Evolutionary conservation across 495 filamentous ascomycete species (phyloP).

Genomic region (Aspergillus carlsbadensis): DNA sequence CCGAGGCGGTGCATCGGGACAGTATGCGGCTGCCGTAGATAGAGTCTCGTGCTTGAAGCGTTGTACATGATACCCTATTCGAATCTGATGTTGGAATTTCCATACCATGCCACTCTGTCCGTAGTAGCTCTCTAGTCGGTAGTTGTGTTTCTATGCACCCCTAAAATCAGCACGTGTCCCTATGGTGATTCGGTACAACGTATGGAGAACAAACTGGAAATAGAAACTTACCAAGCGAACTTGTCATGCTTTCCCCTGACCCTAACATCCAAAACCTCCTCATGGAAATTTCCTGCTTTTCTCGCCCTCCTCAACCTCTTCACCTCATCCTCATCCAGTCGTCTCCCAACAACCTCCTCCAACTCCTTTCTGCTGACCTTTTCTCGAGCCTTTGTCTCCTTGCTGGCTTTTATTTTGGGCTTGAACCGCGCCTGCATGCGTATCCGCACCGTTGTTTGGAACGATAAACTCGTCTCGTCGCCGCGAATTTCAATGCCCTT

Average conservation of each 20-base stretch:
- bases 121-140: not conserved
- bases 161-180: not conserved
- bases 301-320: conserved; percentile 77
- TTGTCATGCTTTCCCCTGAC: conserved; percentile 98
- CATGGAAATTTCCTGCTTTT: conserved; percentile 84
- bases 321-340: conserved; percentile 82
- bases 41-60: not conserved
- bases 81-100: not conserved
- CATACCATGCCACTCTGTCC: too few relatives aligned
- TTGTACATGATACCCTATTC: conserved; percentile 3
- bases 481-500: conserved; percentile 62
- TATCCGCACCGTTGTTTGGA: conserved; percentile 75
- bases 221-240: conserved; percentile 49
- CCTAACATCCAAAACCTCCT: conserved; percentile 81
- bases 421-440: conserved; percentile 96
- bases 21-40: conserved; percentile 18
- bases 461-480: conserved; percentile 68
- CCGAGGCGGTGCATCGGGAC: conserved; percentile 83
- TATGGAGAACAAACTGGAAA: not conserved
- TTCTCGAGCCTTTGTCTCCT: conserved; percentile 75
- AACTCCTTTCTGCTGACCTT: conserved; percentile 87
- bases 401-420: conserved; percentile 71
- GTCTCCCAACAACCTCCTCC: conserved; percentile 75
- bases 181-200: too few relatives aligned
- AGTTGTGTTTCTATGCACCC: not conserved